A percentile compares a stretch with the other conserved stretches of the same genome.
phyloP scores from a whole-genome alignment of 2,329 filamentous ascomycete species.

The Ceratocystis variospora region DNA sequence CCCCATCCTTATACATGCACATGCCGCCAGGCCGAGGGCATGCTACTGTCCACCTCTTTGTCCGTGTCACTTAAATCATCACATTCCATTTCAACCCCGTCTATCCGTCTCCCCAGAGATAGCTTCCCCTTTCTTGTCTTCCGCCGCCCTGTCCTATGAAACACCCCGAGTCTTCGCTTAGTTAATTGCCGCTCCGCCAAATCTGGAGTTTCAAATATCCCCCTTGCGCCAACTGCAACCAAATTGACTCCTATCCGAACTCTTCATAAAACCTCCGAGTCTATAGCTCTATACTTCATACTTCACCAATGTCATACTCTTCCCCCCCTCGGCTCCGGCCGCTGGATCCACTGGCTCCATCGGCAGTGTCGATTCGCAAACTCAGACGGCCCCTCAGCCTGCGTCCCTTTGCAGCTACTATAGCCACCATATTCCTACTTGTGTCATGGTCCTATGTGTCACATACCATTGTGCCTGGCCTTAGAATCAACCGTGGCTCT shows the following conservation, averaged over 20 bases:
- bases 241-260: background rate
- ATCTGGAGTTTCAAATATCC: background rate
- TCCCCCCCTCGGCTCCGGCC: background rate
- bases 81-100: background rate
- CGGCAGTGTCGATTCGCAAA: background rate
- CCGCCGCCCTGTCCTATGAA: background rate
- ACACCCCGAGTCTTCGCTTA: background rate
- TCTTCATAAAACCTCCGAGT: background rate
- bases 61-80: too few species aligned
- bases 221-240: background rate
- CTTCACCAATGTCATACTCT: background rate
- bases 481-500: too few species aligned
- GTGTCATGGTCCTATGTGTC: conserved; percentile 11
- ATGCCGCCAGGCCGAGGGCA: background rate
- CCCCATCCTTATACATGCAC: background rate
- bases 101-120: background rate
- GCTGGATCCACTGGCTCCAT: background rate
- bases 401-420: conserved; percentile 10
- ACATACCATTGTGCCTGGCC: background rate
- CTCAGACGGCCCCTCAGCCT: background rate
- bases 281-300: background rate
- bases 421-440: conserved; percentile 9
- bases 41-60: background rate
- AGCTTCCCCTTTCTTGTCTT: background rate
- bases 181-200: background rate